A percentile compares a stretch with the other conserved stretches of the same genome.
phyloP scores from a whole-genome alignment of 768 basidiomycete genomes.

The Agrocybe praecox region DNA sequence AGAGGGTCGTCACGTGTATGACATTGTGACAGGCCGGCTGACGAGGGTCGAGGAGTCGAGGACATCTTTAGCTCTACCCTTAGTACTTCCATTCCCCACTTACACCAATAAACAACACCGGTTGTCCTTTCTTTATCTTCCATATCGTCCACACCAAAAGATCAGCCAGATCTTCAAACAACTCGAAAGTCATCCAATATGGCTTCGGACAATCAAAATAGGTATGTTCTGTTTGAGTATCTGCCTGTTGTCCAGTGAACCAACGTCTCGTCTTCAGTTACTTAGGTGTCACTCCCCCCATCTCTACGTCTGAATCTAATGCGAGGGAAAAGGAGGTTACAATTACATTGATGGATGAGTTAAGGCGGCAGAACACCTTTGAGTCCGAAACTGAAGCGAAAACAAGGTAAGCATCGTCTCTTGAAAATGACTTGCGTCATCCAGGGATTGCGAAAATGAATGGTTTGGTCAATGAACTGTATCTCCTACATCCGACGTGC shows the following conservation, averaged over 20 bases:
- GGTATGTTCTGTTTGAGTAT: slow-evolving; percentile 14
- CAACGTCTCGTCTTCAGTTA: slow-evolving; percentile 43
- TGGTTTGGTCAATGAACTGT: background rate
- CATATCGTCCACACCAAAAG: background rate
- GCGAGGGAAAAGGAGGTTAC: slow-evolving; percentile 85
- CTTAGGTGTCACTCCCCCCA: slow-evolving; percentile 85
- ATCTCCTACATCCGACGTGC: background rate
- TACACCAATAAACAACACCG: slow-evolving; percentile 6
- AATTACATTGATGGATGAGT: slow-evolving; percentile 85
- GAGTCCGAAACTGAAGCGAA: slow-evolving; percentile 88
- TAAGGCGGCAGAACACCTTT: slow-evolving; percentile 83
- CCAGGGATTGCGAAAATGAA: background rate
- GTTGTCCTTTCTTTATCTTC: slow-evolving; percentile 6
- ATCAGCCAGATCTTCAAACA: background rate
- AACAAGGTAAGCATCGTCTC: slow-evolving; percentile 65
- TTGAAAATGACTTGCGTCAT: slow-evolving; percentile 1
- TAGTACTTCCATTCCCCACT: slow-evolving; percentile 8
- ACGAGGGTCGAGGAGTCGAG: background rate
- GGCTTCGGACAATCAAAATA: slow-evolving; percentile 20
- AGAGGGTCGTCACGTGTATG: background rate
- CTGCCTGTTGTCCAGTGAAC: slow-evolving; percentile 4
- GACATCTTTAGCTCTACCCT: slow-evolving; percentile 2
- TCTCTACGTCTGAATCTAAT: slow-evolving; percentile 74
- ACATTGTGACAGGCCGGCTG: slow-evolving; percentile 1
- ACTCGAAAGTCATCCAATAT: slow-evolving; percentile 10